Conservation (phyloP, 108 stramenopile species). For the Phaeodactylum tricornutum region DNA sequence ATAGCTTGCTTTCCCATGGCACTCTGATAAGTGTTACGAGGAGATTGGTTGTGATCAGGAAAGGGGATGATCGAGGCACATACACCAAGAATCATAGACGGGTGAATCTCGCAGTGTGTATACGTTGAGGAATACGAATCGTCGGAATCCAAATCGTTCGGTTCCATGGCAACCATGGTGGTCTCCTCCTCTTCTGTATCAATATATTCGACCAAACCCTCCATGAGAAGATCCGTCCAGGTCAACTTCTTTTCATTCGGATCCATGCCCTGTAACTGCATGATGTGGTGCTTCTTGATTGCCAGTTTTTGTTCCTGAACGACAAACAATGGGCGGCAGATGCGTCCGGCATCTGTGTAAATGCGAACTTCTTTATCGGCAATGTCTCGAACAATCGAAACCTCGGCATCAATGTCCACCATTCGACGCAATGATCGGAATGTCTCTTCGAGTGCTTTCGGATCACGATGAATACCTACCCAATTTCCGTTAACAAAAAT, state of each 20-base stretch:
- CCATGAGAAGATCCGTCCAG: conserved; percentile 87
- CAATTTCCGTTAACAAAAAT: conserved; percentile 99
- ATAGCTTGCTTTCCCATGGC: conserved; percentile 93
- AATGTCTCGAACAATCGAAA: conserved; percentile 93
- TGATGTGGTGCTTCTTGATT: conserved; percentile 81
- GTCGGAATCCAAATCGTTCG: conserved; percentile 76
- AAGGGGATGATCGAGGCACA: conserved; percentile 98
- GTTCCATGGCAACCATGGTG: conserved; percentile 98
- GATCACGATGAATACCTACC: conserved; percentile 97
- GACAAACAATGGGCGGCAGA: conserved; percentile 96
- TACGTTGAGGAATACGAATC: conserved; percentile 91
- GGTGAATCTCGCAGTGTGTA: conserved; percentile 99
- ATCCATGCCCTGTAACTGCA: conserved; percentile 56
- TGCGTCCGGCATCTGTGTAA: conserved; percentile 98
- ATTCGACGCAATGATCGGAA: conserved; percentile 86
- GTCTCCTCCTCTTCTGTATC: conserved; percentile 99
- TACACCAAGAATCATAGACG: conserved; percentile 93
- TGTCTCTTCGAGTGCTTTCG: conserved; percentile 81
- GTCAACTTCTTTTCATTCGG: conserved; percentile 55
- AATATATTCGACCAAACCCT: conserved; percentile 94
- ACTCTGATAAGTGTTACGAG: conserved; percentile 98
- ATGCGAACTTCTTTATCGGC: conserved; percentile 90
- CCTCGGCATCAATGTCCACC: conserved; percentile 95
- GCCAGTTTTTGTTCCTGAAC: conserved; percentile 79
- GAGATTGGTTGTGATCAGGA: conserved; percentile 99